Conservation (phyloP, 2,329 filamentous ascomycete species). For the Colletotrichum falcatum region DNA sequence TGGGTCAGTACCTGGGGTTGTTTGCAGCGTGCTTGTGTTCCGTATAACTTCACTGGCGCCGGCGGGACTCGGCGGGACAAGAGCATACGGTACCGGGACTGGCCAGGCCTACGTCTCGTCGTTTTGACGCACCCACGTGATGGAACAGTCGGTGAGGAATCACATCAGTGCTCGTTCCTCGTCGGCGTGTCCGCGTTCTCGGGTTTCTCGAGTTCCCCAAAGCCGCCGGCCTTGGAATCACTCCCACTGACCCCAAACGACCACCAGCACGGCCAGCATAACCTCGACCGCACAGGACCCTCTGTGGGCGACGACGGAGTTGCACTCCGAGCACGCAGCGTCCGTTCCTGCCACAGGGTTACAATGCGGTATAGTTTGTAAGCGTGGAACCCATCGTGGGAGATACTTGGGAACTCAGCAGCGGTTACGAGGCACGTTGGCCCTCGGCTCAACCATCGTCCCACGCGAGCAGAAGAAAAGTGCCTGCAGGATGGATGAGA, state of each 20-base stretch:
- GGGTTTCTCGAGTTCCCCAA: not conserved
- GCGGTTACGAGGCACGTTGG: not conserved
- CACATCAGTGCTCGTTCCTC: not conserved
- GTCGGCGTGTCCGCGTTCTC: not conserved
- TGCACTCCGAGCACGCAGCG: not conserved
- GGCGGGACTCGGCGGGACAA: not conserved
- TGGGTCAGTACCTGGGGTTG: no score
- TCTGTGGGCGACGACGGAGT: not conserved
- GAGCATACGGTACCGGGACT: not conserved
- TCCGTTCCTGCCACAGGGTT: not conserved
- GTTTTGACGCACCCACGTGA: not conserved
- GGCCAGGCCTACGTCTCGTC: not conserved
- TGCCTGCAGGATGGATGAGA: not conserved
- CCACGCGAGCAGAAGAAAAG: not conserved
- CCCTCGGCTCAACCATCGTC: not conserved
- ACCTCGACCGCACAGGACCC: not conserved
- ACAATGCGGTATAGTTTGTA: not conserved
- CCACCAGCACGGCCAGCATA: not conserved
- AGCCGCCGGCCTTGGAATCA: not conserved
- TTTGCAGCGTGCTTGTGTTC: not conserved
- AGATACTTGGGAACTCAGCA: not conserved
- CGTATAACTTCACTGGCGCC: not conserved
- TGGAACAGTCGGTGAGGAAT: not conserved
- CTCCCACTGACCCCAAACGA: not conserved
- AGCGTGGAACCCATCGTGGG: not conserved